Base-by-base conservation (phyloP, 2,329 filamentous ascomycete genomes). In the Cercospora brassicicola region DNA sequence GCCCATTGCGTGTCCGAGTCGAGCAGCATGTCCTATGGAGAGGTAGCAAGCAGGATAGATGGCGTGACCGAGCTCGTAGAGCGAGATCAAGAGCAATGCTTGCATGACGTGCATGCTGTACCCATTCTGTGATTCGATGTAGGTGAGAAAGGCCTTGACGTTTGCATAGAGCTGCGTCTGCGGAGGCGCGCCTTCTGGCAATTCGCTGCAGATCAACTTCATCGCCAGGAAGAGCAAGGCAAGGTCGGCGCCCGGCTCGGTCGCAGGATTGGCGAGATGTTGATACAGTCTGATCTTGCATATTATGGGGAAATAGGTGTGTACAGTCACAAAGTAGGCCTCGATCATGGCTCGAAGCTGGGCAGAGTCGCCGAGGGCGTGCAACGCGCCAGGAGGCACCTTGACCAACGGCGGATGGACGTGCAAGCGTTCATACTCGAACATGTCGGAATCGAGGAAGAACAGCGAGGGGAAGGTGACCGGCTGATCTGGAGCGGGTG, bases 241-340 rank as follows among this genome's bases (percentile, higher is more conserved):
- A 15, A n/a, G 33, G 33, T 39, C 33, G 33, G 33, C 33, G 13
- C 33, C 33, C 33, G 33, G 33, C 33, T 39, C 33, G 5, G 33
- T 39, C 15, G 33, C 33, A 39, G 33, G 33, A n/a, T 39, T 39
- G 33, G 33, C 33, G 33, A 39, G 33, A 39, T 39, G 73, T 57
- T 77, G 76, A 55, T 80, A 81, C 69, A 85, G 76, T 23, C 82
- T 76, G 69, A 83, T 84, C 69, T 79, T 80, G 15, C 82, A 84
- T 31, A 85, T 73, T 59, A 86, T 82, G 6, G 83, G 83, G 68
- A 85, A 80, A 80, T 83, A 85, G 30, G 76, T 84, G 33, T 36
- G 33, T 11, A 36, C 73, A 4, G 81, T 82, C 23, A 68, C 68
- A 66, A 85, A 85, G 71, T 83, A 86, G 31, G 79, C 73, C 13